Percentiles rank a stretch among this genome's conserved stretches.
Evolutionary conservation across 495 filamentous ascomycete species (phyloP).

Genomic region (Geoglossum glabrum): DNA sequence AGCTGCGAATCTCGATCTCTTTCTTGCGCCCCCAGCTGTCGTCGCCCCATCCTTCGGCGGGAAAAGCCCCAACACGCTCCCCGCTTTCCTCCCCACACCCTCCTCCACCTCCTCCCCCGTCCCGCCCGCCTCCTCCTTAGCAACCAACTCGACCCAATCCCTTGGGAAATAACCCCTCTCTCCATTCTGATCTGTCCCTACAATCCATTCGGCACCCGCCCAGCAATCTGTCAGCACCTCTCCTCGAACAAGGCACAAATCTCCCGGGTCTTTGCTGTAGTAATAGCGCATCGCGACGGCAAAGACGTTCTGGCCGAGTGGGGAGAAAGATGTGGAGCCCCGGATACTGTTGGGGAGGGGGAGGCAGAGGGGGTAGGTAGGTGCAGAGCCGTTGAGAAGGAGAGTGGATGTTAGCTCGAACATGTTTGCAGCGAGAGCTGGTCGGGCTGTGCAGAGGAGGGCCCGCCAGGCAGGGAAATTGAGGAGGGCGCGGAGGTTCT

Average conservation of each 20-base stretch:
- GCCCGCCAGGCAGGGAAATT: neutral
- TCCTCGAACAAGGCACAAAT: neutral
- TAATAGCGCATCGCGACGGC: neutral
- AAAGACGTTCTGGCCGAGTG: neutral
- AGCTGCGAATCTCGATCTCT: neutral
- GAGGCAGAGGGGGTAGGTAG: neutral
- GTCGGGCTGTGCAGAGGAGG: neutral
- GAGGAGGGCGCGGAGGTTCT: neutral
- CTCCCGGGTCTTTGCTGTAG: neutral
- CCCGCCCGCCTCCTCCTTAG: neutral
- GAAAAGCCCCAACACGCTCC: neutral
- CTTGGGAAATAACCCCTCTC: neutral
- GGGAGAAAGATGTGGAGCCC: neutral
- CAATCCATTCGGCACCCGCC: neutral
- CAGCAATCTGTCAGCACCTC: neutral
- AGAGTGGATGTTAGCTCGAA: neutral
- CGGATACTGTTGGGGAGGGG: neutral
- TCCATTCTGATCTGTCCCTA: neutral
- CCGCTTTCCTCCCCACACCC: neutral
- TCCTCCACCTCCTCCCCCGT: neutral
- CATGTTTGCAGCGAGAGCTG: neutral
- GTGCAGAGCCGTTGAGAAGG: neutral
- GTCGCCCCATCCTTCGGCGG: neutral
- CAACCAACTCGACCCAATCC: neutral
- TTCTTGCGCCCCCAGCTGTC: neutral